Evolutionary conservation across 306 rosid genomes (phyloP), one percentile per base, ranked within the genome.

Genomic region (Mucuna pruriens): DNA sequence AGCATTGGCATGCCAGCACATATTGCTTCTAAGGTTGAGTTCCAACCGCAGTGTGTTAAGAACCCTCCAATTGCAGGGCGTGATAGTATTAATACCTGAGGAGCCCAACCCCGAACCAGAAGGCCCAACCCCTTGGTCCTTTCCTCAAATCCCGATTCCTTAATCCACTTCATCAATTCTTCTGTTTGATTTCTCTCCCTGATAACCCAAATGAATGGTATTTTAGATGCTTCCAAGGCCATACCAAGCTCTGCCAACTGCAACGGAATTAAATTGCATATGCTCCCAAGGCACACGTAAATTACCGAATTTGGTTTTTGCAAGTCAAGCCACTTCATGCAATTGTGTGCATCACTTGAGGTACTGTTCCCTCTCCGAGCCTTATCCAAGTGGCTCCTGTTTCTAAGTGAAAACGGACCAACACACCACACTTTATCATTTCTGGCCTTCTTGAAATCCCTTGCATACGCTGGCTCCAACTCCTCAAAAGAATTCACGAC

Each of bases 1-100:
- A 88, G 62, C 88, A 88, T 78, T 6, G 93, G 88, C 54, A 91
- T 76, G 0, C 92, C 96, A 2, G 84, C 84, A 29, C 86, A 78
- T 58, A 88, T 4, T 25, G 87, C 93, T 86, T 91, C 96, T 1
- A 91, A 44, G 0, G 88, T 78, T 3, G 96, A 91, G 71, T 91
- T 91, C 96, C 96, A 89, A 29, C 96, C 96, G 11, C 85, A 89
- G 19, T 89, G 96, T 9, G 96, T 89, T 9, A 91, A 46, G 82
- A 91, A 91, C 13, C 93, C 92, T 46, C 93, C 96, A 44, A 86
- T 58, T 3, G 90, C 84, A 40, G 29, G 36, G 74, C 88, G 94
- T 22, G 92, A 82, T 4, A 91, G 49, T 65, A 91, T 86, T 62
- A 85, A 44, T 6, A 90, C 82, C 58, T 90, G 94, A 38, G 92